Conservation (phyloP, 2,329 filamentous ascomycete genomes). For the Cercospora brassicicola region DNA sequence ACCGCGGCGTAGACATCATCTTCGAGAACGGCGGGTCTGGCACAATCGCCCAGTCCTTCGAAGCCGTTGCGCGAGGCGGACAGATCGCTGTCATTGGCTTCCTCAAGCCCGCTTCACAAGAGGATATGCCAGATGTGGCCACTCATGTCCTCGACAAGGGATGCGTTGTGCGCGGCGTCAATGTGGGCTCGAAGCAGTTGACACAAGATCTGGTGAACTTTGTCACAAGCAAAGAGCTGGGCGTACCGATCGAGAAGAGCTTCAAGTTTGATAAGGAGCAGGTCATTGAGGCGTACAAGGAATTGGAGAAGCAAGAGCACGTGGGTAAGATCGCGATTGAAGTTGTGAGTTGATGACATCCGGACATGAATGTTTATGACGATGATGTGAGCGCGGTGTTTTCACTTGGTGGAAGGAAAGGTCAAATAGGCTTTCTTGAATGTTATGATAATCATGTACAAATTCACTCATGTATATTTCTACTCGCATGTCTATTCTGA, state of each 20-base stretch:
- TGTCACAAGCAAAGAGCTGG: conserved; percentile 39
- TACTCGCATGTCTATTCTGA: background rate
- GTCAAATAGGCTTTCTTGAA: background rate
- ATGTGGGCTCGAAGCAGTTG: conserved; percentile 45
- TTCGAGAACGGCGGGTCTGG: conserved; percentile 50
- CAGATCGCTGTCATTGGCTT: conserved; percentile 25
- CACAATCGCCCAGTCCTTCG: conserved; percentile 19
- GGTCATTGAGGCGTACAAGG: conserved; percentile 36
- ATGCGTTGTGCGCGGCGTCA: conserved; percentile 22
- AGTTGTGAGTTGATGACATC: conserved; percentile 1
- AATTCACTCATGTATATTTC: background rate
- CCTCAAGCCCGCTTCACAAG: conserved; percentile 15
- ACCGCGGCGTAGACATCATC: conserved; percentile 47
- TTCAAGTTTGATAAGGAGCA: conserved; percentile 41
- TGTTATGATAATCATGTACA: background rate
- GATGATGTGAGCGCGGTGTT: background rate
- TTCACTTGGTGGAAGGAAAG: background rate
- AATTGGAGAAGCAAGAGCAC: conserved; percentile 30
- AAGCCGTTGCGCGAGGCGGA: conserved; percentile 37
- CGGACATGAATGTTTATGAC: background rate
- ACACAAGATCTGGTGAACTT: conserved; percentile 45
- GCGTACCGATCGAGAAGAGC: conserved; percentile 41
- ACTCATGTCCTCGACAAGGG: conserved; percentile 17
- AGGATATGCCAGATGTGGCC: conserved; percentile 23
- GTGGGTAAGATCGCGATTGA: conserved; percentile 38